Base-by-base conservation (phyloP, 768 basidiomycete species). In the Rhizopogon vesiculosus region DNA sequence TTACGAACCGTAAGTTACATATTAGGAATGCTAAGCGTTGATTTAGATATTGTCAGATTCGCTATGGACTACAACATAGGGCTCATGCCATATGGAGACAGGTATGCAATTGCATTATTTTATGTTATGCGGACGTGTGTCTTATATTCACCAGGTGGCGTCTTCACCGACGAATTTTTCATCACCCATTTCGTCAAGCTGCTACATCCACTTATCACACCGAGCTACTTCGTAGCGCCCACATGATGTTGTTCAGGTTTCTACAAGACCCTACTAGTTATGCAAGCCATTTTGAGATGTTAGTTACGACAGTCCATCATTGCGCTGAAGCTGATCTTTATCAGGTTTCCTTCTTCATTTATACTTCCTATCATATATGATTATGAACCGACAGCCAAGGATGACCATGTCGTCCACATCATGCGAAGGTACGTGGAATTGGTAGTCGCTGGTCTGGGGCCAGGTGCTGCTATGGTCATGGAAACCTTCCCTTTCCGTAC, bases 31-130 rank as follows among this genome's bases (percentile, higher is more conserved):
- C 18, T 60, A 9, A 35, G 18, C 25, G 9, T 25, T 49, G 10
- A 18, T 18, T 8, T 13, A 13, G 51, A 18, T 40, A 16, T 51
- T 41, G 7, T 35, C n/a, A 69, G 66, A 54, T 55, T 71, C 59
- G 70, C 74, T 62, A 25, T 76, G 63, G 69, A 67, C 62, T 67
- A 69, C 46, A 67, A 71, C 52, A 62, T 68, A 7, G 56, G 64
- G 25, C 56, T 74, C 16, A 68, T 74, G 64, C 65, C 63, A 8
- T 77, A 78, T 56, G 76, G 74, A 1, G 64, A 70, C 2, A 35
- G 35, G 35, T 35, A 31, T 9, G 31, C 31, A 35, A 35, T 13
- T 22, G 35, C 9, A 13, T 35, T 12, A 12, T 4, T 12, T 13
- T 35, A 10, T 12, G 10, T 12, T 12, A 35, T 10, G 2, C 10